These are phyloP conservation scores for Wickerhamomyces subpelliculosus DNA, from an alignment of 805 yeast species.

Conservation along the genomic window DNA sequence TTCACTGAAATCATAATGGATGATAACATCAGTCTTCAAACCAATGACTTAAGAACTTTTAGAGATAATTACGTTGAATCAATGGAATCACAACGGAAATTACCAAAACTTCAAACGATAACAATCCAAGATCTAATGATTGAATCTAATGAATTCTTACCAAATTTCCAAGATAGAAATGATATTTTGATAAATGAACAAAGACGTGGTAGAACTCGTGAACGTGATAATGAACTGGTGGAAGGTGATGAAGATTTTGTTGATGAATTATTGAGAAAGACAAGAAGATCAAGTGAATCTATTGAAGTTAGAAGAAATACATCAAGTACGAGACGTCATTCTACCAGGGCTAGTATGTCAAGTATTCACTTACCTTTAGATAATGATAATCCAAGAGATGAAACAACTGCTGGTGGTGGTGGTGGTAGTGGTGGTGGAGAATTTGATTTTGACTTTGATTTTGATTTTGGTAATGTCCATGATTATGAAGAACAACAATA, in stretches of 20 bases:
- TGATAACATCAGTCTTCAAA: slow-evolving; percentile 10
- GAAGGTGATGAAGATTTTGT: slow-evolving; percentile 15
- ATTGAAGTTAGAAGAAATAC: slow-evolving; percentile 18
- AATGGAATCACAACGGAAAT: slow-evolving; percentile 8
- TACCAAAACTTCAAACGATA: not conserved
- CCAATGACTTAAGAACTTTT: slow-evolving; percentile 16
- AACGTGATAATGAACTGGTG: not conserved
- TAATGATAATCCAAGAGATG: not conserved
- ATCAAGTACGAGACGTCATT: slow-evolving; percentile 17
- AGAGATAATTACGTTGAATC: slow-evolving; percentile 17
- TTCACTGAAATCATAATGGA: slow-evolving; percentile 9
- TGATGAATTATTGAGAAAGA: slow-evolving; percentile 16
- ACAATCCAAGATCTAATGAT: too few relatives aligned
- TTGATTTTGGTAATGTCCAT: slow-evolving; percentile 7
- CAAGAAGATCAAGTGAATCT: slow-evolving; percentile 18
- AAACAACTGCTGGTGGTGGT: not conserved
- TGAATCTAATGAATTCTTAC: too few relatives aligned
- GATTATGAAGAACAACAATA: not conserved
- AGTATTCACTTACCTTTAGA: slow-evolving; percentile 10
- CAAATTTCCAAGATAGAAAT: not conserved
- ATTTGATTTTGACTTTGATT: slow-evolving; percentile 5
- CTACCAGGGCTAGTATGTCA: slow-evolving; percentile 15
- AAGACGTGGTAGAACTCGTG: slow-evolving; percentile 8
- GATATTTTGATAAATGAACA: not conserved
- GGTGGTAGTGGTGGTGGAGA: not conserved